phyloP scores from a whole-genome alignment of 345 rosid species.

The Eucalyptus victrix region DNA sequence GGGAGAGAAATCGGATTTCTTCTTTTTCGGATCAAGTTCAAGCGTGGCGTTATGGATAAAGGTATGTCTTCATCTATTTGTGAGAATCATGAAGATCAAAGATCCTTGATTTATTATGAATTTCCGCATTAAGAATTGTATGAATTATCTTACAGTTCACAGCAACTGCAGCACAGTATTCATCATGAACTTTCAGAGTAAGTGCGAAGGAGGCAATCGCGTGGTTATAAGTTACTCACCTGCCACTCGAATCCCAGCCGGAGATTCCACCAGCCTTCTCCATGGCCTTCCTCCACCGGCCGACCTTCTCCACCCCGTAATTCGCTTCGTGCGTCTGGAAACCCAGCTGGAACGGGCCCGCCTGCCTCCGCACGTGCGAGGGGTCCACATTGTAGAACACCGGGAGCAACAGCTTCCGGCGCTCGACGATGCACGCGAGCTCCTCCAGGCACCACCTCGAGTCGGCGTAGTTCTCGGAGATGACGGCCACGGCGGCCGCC shows the following conservation, averaged over 20 bases:
- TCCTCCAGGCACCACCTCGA: slow-evolving; percentile 20
- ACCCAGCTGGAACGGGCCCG: not conserved
- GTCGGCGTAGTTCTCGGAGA: slow-evolving; percentile 5
- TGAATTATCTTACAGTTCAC: no score
- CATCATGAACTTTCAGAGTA: not conserved
- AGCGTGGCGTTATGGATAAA: no score
- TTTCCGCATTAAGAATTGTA: no score
- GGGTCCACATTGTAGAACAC: slow-evolving; percentile 9
- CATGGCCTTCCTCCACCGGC: slow-evolving; percentile 4
- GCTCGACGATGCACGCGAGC: slow-evolving; percentile 1
- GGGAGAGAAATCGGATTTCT: no score
- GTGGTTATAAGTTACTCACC: not conserved
- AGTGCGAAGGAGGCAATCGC: not conserved
- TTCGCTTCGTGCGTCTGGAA: not conserved
- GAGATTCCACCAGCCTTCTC: not conserved
- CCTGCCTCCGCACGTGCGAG: not conserved
- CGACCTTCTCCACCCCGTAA: not conserved
- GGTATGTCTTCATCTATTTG: no score
- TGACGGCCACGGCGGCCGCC: not conserved
- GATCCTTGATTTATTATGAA: no score
- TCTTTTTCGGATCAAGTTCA: no score
- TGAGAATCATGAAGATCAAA: no score
- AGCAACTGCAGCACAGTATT: not conserved
- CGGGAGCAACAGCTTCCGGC: slow-evolving; percentile 5
- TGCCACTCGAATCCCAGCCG: not conserved